Conservation (phyloP, 2,329 filamentous ascomycete genomes). For the Reticulascus tulasneorum region DNA sequence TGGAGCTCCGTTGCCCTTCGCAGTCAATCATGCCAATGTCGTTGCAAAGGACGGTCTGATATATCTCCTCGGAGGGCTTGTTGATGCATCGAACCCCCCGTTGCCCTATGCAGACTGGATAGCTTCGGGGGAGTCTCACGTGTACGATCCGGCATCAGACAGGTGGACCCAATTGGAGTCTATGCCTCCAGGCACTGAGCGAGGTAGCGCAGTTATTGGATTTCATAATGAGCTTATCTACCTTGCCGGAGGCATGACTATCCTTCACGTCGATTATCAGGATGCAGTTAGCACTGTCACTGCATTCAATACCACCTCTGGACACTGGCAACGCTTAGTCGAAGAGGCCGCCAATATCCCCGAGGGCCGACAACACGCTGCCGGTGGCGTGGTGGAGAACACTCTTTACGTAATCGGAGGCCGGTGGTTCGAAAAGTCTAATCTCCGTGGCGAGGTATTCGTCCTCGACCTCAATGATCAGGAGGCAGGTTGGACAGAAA, state of each 20-base stretch:
- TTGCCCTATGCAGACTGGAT: conserved; percentile 22
- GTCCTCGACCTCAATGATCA: conserved; percentile 24
- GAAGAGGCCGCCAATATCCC: conserved; percentile 22
- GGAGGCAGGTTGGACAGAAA: conserved; percentile 23
- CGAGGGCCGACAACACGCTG: conserved; percentile 27
- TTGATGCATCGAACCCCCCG: too few species aligned
- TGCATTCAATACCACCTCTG: conserved; percentile 23
- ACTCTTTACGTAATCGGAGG: conserved; percentile 34
- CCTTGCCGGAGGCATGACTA: conserved; percentile 32
- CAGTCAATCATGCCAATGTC: conserved; percentile 33
- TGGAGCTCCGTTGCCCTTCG: too few species aligned
- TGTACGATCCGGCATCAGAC: conserved; percentile 23
- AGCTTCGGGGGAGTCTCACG: conserved; percentile 20
- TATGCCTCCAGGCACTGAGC: conserved; percentile 21
- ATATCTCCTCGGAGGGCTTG: conserved; percentile 34
- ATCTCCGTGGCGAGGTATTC: conserved; percentile 27
- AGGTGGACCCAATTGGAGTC: conserved; percentile 22
- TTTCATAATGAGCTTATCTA: conserved; percentile 26
- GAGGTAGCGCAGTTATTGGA: conserved; percentile 28
- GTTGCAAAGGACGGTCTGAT: conserved; percentile 29
- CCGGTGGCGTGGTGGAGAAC: conserved; percentile 21
- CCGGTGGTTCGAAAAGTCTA: too few species aligned
- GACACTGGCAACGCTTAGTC: conserved; percentile 23
- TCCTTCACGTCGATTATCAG: conserved; percentile 17
- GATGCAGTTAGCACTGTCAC: conserved; percentile 24